phyloP scores from a whole-genome alignment of 2,329 filamentous ascomycete genomes.

The Epichloe elymi region DNA sequence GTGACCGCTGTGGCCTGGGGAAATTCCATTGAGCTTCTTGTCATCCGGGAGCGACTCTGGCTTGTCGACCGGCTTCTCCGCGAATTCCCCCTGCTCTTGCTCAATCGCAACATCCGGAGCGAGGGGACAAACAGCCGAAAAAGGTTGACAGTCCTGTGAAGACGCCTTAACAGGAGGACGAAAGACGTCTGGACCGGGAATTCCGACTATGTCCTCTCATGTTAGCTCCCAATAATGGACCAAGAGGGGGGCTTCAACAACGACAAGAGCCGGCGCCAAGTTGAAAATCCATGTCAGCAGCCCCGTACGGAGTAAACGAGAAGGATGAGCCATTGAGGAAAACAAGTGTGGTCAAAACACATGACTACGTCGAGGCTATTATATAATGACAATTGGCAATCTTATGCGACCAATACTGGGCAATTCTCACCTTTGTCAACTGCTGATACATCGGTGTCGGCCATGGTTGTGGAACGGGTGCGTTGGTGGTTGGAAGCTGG shows the following conservation, averaged over 20 bases:
- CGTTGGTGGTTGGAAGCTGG: neutral
- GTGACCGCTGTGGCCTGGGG: constrained; percentile 10
- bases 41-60: constrained; percentile 5
- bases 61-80: constrained; percentile 10
- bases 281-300: neutral
- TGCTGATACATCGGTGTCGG: constrained; percentile 21
- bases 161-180: constrained; percentile 16
- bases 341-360: neutral
- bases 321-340: neutral
- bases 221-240: constrained; percentile 1
- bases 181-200: constrained; percentile 15
- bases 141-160: constrained; percentile 10
- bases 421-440: constrained; percentile 22
- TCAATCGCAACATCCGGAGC: constrained; percentile 1
- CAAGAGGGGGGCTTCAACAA: neutral
- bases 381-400: neutral
- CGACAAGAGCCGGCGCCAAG: neutral
- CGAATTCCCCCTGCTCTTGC: neutral
- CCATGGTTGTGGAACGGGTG: constrained; percentile 15
- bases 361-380: neutral
- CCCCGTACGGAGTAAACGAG: neutral
- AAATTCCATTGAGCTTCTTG: constrained; percentile 6
- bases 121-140: constrained; percentile 8
- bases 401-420: neutral
- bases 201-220: constrained; percentile 13